Conservation (phyloP, 306 rosid genomes). For the Pueraria montana region DNA sequence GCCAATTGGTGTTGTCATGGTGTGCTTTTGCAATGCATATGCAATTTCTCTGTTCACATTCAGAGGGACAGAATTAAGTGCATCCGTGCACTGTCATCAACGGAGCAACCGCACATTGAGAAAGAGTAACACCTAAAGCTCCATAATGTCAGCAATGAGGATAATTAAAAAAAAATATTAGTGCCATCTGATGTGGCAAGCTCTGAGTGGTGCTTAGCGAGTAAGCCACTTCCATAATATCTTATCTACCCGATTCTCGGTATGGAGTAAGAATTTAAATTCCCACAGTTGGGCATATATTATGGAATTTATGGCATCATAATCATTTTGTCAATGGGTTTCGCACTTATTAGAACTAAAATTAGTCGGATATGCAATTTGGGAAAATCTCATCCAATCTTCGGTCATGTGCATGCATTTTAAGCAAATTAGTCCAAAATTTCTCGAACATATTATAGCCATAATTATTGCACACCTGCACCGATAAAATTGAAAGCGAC, state of each 20-base stretch:
- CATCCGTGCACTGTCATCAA: constrained; percentile 27
- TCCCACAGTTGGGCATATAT: background rate
- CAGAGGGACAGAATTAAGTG: constrained; percentile 36
- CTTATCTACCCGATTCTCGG: constrained; percentile 21
- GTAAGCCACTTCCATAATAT: constrained; percentile 29
- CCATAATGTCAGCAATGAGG: constrained; percentile 14
- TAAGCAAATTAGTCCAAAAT: background rate
- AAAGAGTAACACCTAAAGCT: background rate
- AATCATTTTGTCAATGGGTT: constrained; percentile 19
- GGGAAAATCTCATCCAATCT: background rate
- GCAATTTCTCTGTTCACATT: constrained; percentile 16
- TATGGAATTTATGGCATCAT: constrained; percentile 9
- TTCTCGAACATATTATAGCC: background rate
- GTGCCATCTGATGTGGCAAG: constrained; percentile 49
- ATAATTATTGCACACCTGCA: constrained; percentile 1
- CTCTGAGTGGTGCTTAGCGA: constrained; percentile 26
- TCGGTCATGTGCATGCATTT: too few species aligned
- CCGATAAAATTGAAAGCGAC: background rate
- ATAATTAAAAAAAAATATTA: background rate
- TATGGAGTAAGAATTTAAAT: background rate
- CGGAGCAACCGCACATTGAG: background rate
- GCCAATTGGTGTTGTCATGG: background rate
- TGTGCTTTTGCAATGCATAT: background rate
- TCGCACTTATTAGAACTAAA: background rate
- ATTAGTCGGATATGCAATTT: background rate